Evolutionary conservation across 2,329 filamentous ascomycete species (phyloP), one percentile per base, ranked within the genome.

Genomic region (Capronia americana): DNA sequence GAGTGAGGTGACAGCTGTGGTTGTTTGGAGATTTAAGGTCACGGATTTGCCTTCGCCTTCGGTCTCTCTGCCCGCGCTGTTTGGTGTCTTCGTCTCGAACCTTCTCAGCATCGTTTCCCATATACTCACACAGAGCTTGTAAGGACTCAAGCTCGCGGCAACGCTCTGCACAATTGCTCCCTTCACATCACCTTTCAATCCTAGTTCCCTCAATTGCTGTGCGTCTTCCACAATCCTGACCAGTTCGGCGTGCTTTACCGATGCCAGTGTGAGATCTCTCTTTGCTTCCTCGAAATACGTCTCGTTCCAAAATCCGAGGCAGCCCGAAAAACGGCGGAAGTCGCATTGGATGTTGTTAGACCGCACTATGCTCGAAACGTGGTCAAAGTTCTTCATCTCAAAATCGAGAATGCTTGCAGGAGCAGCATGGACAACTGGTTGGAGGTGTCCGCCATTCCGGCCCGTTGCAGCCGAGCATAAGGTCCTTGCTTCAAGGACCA

Each of bases 401-500:
- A 83, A 82, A 67, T 82, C 81, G 24, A 81, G 74, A 1, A 82
- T 81, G 70, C 83, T 80, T 26, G 79, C 77, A 0, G 71, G 64
- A 4, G 81, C 82, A 63, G 82, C 80, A 55, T 63, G 64, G 48
- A 63, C 57, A 20, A 11, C 81, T 70, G 14, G 76, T 73, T 14
- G 76, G 65, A 70, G 76, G 60, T 83, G 80, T 5, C 80, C 80
- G n/a, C 80, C 80, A 67, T 82, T 82, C 34, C 80, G 74, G 11
- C 78, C 79, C 57, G 77, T 80, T 1, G 80, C 80, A n/a, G 80
- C 80, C 12, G 77, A 79, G 0, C 78, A 79, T 12, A 80, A 79
- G 70, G 82, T 80, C 66, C 80, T 73, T 1, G 81, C 80, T 68
- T 83, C 81, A 17, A 82, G 71, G 14, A 82, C 78, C 34, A 80